phyloP scores from a whole-genome alignment of 1,284 basidiomycete genomes.

The Ustilago loliicola region DNA sequence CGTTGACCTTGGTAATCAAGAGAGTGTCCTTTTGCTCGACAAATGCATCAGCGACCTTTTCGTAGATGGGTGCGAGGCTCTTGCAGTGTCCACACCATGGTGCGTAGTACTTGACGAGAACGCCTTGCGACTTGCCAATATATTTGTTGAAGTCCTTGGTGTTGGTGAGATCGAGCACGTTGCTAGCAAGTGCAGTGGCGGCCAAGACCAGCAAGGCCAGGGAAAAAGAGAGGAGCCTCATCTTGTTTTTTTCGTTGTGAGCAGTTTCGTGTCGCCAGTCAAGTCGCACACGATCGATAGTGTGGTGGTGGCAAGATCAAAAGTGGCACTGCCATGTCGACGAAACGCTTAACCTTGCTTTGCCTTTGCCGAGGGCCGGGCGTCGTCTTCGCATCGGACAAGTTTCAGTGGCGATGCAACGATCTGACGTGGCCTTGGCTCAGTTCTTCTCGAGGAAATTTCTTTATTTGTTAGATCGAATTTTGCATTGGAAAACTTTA shows the following conservation, averaged over 20 bases:
- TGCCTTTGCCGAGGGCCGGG: slow-evolving; percentile 2
- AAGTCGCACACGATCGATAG: slow-evolving; percentile 12
- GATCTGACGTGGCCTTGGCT: slow-evolving; percentile 31
- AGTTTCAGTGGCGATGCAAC: slow-evolving; percentile 17
- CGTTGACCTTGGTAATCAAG: slow-evolving; percentile 91
- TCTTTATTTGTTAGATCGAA: too few relatives aligned
- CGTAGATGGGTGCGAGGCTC: slow-evolving; percentile 88
- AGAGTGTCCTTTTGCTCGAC: slow-evolving; percentile 80
- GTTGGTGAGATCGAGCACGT: slow-evolving; percentile 65
- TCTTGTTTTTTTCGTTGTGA: slow-evolving; percentile 13
- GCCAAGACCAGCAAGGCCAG: slow-evolving; percentile 41
- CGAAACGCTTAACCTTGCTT: not conserved
- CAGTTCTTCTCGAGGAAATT: not conserved
- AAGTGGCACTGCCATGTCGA: not conserved
- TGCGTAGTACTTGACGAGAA: slow-evolving; percentile 67
- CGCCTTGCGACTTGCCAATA: slow-evolving; percentile 58
- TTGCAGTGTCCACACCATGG: slow-evolving; percentile 72
- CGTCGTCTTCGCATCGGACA: slow-evolving; percentile 24
- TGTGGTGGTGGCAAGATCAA: slow-evolving; percentile 7
- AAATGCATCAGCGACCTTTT: slow-evolving; percentile 89
- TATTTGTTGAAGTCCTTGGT: slow-evolving; percentile 60
- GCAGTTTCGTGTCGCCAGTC: slow-evolving; percentile 4
- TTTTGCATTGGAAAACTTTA: too few relatives aligned
- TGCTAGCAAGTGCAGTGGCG: slow-evolving; percentile 45
- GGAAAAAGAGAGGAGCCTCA: slow-evolving; percentile 37